Base-by-base conservation (phyloP, 2,329 filamentous ascomycete species). In the Colletotrichum spaethianum region DNA sequence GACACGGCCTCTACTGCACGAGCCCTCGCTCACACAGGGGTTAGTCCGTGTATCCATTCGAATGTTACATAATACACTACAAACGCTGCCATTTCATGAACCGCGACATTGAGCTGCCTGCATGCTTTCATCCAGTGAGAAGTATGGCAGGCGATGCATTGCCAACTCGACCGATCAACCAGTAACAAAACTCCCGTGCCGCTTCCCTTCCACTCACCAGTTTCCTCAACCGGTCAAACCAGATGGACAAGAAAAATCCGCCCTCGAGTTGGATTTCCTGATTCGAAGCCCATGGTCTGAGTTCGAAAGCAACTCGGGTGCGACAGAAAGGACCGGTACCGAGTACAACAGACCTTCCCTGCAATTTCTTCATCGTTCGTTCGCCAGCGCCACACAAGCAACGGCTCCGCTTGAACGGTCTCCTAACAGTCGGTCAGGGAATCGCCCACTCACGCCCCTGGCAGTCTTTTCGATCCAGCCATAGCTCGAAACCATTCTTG, bases 401-500 rank as follows among this genome's bases (percentile, higher is more conserved):
- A 36, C 44, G 14, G 46, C 46, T 52, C 60, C 36, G 48, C 36
- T n/a, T 48, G 50, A 23, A 40, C 20, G 23, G 26, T 59, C 52
- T 23, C 38, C 50, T 16, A 48, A 40, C 11, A 64, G 31, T 65
- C 61, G 44, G 67, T 61, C 55, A 61, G 46, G 70, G 53, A 63
- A 50, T 23, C 50, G 18, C 31, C 55, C 56, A 48, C 59, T 26
- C 31, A 46, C 53, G 33, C 66, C 66, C 63, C 70, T 14, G 28
- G 36, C 70, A 53, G 65, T 65, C 46, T 64, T 55, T 46, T 33
- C 53, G 63, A 33, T 36, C 23, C 60, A 36, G 52, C 57, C 55
- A 71, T 48, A 61, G 60, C 40, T 52, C 38, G 18, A 65, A 61
- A 52, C 61, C 40, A 48, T 38, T 55, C 57, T 66, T 61, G 61